phyloP scores from a whole-genome alignment of 352 stramenopile species.

The Pythium angustatum region DNA sequence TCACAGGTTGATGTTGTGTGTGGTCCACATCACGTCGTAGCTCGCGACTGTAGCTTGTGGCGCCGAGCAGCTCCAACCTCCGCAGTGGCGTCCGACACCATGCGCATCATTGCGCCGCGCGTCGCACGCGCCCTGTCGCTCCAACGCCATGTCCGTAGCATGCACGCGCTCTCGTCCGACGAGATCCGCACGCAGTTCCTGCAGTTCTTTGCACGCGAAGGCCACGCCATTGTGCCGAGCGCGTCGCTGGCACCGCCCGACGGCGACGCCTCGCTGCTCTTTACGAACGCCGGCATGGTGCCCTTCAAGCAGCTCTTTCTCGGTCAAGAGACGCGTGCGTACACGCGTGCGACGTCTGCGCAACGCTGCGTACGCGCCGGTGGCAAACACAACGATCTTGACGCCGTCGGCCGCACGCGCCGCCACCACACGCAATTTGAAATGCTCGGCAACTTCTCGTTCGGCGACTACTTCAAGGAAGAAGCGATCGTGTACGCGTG shows the following conservation, averaged over 20 bases:
- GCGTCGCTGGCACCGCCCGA: constrained; percentile 88
- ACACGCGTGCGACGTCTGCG: constrained; percentile 93
- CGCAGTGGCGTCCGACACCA: background rate
- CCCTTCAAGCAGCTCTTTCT: constrained; percentile 99
- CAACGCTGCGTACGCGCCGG: constrained; percentile 99
- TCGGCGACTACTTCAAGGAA: constrained; percentile 99
- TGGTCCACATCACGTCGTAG: constrained; percentile 9
- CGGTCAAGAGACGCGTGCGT: constrained; percentile 93
- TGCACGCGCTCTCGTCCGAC: constrained; percentile 45
- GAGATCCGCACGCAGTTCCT: constrained; percentile 65
- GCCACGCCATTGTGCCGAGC: constrained; percentile 89
- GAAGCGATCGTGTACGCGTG: constrained; percentile 61
- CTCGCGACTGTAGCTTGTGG: background rate
- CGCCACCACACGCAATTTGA: constrained; percentile 99
- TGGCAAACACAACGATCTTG: constrained; percentile 99
- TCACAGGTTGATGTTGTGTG: background rate
- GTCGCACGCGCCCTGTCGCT: background rate
- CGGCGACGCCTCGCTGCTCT: constrained; percentile 98
- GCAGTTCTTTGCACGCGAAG: constrained; percentile 64
- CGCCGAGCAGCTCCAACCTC: background rate
- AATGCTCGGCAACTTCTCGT: constrained; percentile 99
- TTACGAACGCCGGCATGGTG: constrained; percentile 99
- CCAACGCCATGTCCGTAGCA: constrained; percentile 13
- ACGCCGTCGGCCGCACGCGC: constrained; percentile 98
- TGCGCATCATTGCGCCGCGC: constrained; percentile 1